Conservation (phyloP, 768 basidiomycete genomes). For the Rhodotorula taiwanensis region DNA sequence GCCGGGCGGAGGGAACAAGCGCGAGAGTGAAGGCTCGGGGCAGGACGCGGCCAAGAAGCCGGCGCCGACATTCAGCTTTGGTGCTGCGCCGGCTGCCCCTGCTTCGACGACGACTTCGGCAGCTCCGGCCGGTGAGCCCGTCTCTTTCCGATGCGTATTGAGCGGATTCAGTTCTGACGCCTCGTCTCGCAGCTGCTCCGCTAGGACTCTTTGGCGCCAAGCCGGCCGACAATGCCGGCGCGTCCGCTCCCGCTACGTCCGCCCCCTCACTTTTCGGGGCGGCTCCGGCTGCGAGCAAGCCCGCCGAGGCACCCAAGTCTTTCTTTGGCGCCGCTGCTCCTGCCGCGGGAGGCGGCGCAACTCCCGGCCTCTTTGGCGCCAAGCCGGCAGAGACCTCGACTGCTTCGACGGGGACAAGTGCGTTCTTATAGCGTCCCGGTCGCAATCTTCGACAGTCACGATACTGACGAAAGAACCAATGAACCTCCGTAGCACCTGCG, state of each 20-base stretch:
- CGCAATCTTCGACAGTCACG: no score
- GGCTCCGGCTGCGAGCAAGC: neutral
- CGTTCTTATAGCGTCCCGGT: no score
- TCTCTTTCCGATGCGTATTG: no score
- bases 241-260: neutral
- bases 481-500: neutral
- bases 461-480: neutral
- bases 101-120: conserved; percentile 1
- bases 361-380: conserved; percentile 13
- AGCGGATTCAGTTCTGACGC: no score
- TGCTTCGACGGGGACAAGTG: neutral
- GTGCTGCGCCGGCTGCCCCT: neutral
- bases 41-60: conserved; percentile 19
- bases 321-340: conserved; percentile 9
- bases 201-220: conserved; percentile 13
- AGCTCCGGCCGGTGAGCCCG: neutral
- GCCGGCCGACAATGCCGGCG: neutral
- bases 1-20: conserved; percentile 5
- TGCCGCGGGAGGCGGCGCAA: neutral
- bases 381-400: conserved; percentile 20
- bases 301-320: neutral
- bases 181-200: conserved; percentile 7
- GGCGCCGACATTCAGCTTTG: conserved; percentile 18
- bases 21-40: conserved; percentile 13
- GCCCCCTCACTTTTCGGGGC: neutral